These are phyloP conservation scores for Fusarium sp. DNA, from an alignment of 2,329 filamentous ascomycete genomes.

Conservation along the genomic window DNA sequence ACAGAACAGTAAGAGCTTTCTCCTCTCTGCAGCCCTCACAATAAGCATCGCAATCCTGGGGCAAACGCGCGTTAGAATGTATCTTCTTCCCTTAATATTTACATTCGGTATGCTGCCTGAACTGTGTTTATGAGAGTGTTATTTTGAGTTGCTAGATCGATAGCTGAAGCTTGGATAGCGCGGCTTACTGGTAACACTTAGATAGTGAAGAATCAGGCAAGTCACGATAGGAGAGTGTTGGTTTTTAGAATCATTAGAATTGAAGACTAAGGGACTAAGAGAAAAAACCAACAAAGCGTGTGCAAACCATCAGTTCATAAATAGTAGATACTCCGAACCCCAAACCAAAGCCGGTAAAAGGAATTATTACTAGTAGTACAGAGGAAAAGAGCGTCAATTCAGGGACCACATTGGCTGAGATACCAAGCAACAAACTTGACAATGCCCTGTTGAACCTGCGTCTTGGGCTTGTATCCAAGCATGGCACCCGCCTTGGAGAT, in stretches of 20 bases:
- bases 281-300: not conserved
- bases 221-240: not conserved
- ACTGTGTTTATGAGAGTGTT: not conserved
- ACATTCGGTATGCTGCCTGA: not conserved
- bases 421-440: conserved; percentile 17
- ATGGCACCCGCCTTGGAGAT: conserved; percentile 5
- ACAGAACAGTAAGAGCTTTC: not conserved
- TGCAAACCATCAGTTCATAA: not conserved
- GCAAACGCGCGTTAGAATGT: fast-evolving
- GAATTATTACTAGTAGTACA: not conserved
- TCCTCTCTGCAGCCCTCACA: not conserved
- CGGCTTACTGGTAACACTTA: not conserved
- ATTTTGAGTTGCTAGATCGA: not conserved
- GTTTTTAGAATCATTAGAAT: not conserved
- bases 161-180: not conserved
- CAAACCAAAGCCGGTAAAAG: no score
- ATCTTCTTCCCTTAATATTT: not conserved
- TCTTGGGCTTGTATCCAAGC: conserved; percentile 11
- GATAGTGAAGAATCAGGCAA: no score
- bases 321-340: not conserved
- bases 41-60: not conserved
- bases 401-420: not conserved
- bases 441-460: not conserved
- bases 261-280: not conserved
- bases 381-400: not conserved